Conservation (phyloP, 345 rosid genomes). For the Angophora floribunda region DNA sequence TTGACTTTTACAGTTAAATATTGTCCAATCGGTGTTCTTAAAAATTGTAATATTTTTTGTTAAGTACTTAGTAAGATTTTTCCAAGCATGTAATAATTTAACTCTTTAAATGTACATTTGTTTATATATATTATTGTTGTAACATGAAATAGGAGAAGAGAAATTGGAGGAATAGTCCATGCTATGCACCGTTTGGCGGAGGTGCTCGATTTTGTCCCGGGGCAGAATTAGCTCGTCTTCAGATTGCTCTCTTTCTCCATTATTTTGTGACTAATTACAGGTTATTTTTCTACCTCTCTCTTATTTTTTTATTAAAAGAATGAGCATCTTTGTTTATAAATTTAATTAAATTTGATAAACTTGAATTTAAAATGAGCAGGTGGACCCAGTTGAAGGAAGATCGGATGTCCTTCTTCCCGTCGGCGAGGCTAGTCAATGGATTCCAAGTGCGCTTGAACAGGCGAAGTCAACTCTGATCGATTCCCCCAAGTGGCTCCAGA, state of each 20-base stretch:
- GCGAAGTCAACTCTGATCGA: neutral
- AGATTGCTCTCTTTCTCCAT: slow-evolving; percentile 73
- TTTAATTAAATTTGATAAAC: neutral
- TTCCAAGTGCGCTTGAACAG: slow-evolving; percentile 45
- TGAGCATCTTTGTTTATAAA: neutral
- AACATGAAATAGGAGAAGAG: slow-evolving; percentile 52
- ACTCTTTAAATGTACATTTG: neutral
- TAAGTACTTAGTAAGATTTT: neutral
- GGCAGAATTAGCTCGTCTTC: slow-evolving; percentile 86
- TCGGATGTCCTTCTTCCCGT: slow-evolving; percentile 68
- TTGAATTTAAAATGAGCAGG: slow-evolving; percentile 7
- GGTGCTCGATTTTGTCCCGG: slow-evolving; percentile 90
- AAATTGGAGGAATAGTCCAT: slow-evolving; percentile 72
- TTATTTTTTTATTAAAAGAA: neutral
- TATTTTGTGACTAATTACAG: slow-evolving; percentile 50
- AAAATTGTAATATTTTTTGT: neutral
- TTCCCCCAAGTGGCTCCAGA: neutral
- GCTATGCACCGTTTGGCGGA: slow-evolving; percentile 70
- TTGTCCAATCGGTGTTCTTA: neutral
- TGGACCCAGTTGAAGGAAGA: slow-evolving; percentile 78
- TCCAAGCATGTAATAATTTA: neutral
- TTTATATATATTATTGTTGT: neutral
- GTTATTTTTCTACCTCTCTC: neutral
- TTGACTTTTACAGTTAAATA: no score
- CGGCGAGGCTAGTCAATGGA: slow-evolving; percentile 83